phyloP scores from a whole-genome alignment of 495 filamentous ascomycete species.

The Aspergillus diversus region DNA sequence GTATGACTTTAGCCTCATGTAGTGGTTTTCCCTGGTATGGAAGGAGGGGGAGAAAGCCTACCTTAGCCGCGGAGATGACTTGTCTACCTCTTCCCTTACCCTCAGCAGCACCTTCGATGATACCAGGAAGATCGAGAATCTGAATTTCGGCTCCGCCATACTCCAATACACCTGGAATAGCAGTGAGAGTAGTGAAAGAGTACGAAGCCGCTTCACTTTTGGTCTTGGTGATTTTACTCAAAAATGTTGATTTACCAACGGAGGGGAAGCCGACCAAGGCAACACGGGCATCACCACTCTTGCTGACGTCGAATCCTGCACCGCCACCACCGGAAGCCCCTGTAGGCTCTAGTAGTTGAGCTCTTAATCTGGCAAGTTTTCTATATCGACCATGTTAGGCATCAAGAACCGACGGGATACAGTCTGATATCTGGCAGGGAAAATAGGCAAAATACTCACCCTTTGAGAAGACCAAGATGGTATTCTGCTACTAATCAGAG shows the following conservation, averaged over 20 bases:
- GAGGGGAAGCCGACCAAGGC: constrained; percentile 97
- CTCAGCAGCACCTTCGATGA: constrained; percentile 96
- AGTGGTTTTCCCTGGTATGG: not conserved
- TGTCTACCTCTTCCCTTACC: constrained; percentile 96
- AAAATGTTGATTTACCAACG: constrained; percentile 97
- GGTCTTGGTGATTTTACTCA: constrained; percentile 99
- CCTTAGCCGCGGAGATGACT: constrained; percentile 96
- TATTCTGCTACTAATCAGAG: constrained; percentile 68
- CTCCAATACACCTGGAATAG: constrained; percentile 96
- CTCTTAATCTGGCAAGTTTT: constrained; percentile 93
- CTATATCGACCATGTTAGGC: constrained; percentile 15
- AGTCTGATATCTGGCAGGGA: not conserved
- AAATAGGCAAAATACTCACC: constrained; percentile 53
- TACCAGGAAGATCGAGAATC: constrained; percentile 96
- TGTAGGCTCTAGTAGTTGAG: constrained; percentile 91
- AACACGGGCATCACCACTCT: constrained; percentile 95
- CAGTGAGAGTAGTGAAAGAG: constrained; percentile 96
- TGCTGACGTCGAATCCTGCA: constrained; percentile 93
- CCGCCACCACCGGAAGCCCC: constrained; percentile 78
- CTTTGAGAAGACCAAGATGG: constrained; percentile 96
- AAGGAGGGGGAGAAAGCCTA: constrained; percentile 21
- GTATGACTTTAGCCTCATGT: no score
- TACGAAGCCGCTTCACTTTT: constrained; percentile 96
- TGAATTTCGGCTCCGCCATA: constrained; percentile 99
- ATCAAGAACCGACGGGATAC: not conserved